Percentiles rank a stretch among this genome's conserved stretches.
Conservation (phyloP, 805 yeast genomes). For the Jamesozyma rosinii region DNA sequence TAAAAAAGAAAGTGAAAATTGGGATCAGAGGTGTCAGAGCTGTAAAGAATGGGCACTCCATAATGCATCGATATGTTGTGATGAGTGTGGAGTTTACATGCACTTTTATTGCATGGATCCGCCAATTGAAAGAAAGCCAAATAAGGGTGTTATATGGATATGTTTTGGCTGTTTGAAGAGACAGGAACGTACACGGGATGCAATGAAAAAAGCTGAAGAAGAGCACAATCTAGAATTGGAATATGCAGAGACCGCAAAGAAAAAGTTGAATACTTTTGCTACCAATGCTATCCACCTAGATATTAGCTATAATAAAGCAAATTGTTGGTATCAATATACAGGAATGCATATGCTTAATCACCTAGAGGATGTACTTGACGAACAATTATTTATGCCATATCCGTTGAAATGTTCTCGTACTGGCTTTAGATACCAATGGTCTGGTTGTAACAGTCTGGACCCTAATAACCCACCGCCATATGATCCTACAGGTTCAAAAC, state of each 20-base stretch:
- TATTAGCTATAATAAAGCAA: slow-evolving; percentile 7
- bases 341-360: slow-evolving; percentile 20
- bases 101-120: slow-evolving; percentile 85
- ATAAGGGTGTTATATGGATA: slow-evolving; percentile 83
- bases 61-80: slow-evolving; percentile 67
- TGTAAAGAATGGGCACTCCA: slow-evolving; percentile 83
- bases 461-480: background rate
- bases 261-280: slow-evolving; percentile 12
- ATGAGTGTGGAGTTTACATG: slow-evolving; percentile 58
- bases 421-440: slow-evolving; percentile 27
- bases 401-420: slow-evolving; percentile 23
- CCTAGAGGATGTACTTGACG: slow-evolving; percentile 16
- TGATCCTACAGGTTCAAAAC: background rate
- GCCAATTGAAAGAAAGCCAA: slow-evolving; percentile 69
- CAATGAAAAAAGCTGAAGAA: slow-evolving; percentile 5
- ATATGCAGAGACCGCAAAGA: slow-evolving; percentile 6
- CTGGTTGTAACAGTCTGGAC: slow-evolving; percentile 12
- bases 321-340: slow-evolving; percentile 26
- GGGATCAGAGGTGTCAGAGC: slow-evolving; percentile 44
- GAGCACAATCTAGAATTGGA: slow-evolving; percentile 7
- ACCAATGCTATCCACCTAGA: slow-evolving; percentile 9
- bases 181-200: slow-evolving; percentile 35
- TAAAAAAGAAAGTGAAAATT: slow-evolving; percentile 2
- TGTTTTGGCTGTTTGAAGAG: slow-evolving; percentile 70
- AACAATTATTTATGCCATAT: slow-evolving; percentile 16